Evolutionary conservation across 495 filamentous ascomycete species (phyloP), one percentile per base, ranked within the genome.

Genomic region (Hypoxylon fuscum): DNA sequence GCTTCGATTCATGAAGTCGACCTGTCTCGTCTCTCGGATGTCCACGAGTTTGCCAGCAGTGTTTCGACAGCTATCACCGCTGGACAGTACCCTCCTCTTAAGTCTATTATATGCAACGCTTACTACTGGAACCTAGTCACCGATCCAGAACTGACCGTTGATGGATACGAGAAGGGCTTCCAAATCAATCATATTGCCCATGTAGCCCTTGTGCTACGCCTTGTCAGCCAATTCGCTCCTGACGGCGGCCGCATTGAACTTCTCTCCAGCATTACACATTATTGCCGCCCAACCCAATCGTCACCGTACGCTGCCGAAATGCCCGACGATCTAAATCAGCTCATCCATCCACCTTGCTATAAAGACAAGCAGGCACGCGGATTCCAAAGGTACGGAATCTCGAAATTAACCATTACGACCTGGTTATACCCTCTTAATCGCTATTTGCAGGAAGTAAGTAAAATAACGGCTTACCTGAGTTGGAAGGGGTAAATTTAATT

Each of bases 91-190:
- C 78, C 76, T 0, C 71, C 64, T 0, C 64, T 85, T 21, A 62
- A 48, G 14, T 44, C 46, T 18, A 76, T 83, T 38, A 58, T 83
- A 43, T 80, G 75, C 64, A 81, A 80, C 55, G 80, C 81, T 1
- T 74, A 65, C 50, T 73, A 73, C 21, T 79, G 76, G 74, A 77
- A 78, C 15, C 68, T 82, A 7, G 55, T 67, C n/a, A 54, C 20
- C 10, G 69, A 71, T 5, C 61, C 71, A 18, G 73, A 78, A 23
- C 60, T 74, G 18, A 79, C 76, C 0, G 44, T 34, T 0, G 77
- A 80, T 58, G 75, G 73, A 6, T 77, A 66, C 25, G 78, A 83
- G 22, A 72, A 73, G 32, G 74, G 71, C 15, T 72, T 81, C 7
- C 74, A 79, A 49, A 72, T 81, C 2, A 64, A 56, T 29, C 76